phyloP scores from a whole-genome alignment of 163 green algal species.

The Chlorella variabilis region DNA sequence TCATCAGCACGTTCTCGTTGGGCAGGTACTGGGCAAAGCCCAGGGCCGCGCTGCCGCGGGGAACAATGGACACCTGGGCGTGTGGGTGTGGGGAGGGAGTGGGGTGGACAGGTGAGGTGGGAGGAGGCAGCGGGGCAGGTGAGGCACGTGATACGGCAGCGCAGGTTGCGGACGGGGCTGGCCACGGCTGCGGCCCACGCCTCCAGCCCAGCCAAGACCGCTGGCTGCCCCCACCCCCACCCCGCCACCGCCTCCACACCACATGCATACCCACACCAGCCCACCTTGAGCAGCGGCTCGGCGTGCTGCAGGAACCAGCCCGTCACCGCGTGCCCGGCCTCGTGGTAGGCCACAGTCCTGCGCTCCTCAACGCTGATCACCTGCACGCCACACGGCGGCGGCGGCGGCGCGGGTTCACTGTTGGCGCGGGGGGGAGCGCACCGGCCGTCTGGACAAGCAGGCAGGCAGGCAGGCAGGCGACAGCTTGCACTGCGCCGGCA shows the following conservation, averaged over 20 bases:
- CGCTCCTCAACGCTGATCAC: conserved; percentile 89
- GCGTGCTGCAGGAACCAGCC: conserved; percentile 98
- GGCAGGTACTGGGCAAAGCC: conserved; percentile 99
- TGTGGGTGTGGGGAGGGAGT: no score
- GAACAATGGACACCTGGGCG: conserved; percentile 93
- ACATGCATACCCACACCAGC: not conserved
- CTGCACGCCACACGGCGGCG: not conserved
- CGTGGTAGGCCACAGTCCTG: conserved; percentile 96
- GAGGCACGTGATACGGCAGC: not conserved
- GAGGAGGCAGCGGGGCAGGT: not conserved
- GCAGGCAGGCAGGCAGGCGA: no score
- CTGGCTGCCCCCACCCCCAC: not conserved
- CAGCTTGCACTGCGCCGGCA: no score
- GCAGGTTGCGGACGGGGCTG: no score
- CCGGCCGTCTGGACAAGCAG: no score
- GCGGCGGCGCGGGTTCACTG: no score
- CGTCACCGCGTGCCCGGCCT: conserved; percentile 97
- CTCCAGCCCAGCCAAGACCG: no score
- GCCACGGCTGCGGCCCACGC: no score
- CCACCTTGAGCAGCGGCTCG: conserved; percentile 98
- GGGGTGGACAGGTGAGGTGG: no score
- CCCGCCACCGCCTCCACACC: no score
- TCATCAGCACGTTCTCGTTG: conserved; percentile 98
- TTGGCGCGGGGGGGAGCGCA: no score
- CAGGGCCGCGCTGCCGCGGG: conserved; percentile 91